Base-by-base conservation (phyloP, 2,329 filamentous ascomycete species). In the Pyricularia pennisetigena region DNA sequence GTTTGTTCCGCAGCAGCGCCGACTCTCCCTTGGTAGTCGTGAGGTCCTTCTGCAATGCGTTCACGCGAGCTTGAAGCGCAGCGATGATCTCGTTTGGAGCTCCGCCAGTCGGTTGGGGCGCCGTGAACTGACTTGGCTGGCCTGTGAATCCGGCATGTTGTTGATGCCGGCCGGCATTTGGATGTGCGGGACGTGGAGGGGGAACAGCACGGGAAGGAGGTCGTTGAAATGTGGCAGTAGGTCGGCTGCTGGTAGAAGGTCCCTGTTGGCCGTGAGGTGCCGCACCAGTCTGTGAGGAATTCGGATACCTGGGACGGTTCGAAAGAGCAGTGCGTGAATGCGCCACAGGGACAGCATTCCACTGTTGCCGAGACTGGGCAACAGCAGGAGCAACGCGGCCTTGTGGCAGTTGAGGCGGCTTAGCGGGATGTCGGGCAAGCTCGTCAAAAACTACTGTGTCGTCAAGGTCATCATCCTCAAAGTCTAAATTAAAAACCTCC, bases 1-100 rank as follows among this genome's bases (percentile, higher is more conserved):
- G 83, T 69, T 91, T 92, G 69, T 86, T 85, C 41, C 92, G 86
- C n/a, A 94, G 82, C 70, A 94, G 93, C 66, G 90, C 84, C 30
- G 88, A 88, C 75, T 94, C 91, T 66, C 92, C 92, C 23, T 86
- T 81, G 72, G 91, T 90, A 2, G 85, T 83, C 68, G 82, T 82
- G 20, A 90, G 82, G 66, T 88, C 85, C 6, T 83, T 78, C 71
- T 86, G 82, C 3, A 89, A 79, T 1, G 82, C 79, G 8, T 79
- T 78, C 41, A 88, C 77, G 54, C 84, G 82, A 32, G 84, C 82
- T 71, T 86, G 83, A 1, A 87, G 77, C 0, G 81, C 78, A 3
- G 81, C 76, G 6, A 83, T 69, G 29, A 83, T 75, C 69, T 81
- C 78, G 35, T 76, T 54, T n/a, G 41, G 41, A 75, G 63, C 49